These are phyloP conservation scores for Hypomyces perniciosus DNA, from an alignment of 2,329 filamentous ascomycete genomes.

Conservation along the genomic window DNA sequence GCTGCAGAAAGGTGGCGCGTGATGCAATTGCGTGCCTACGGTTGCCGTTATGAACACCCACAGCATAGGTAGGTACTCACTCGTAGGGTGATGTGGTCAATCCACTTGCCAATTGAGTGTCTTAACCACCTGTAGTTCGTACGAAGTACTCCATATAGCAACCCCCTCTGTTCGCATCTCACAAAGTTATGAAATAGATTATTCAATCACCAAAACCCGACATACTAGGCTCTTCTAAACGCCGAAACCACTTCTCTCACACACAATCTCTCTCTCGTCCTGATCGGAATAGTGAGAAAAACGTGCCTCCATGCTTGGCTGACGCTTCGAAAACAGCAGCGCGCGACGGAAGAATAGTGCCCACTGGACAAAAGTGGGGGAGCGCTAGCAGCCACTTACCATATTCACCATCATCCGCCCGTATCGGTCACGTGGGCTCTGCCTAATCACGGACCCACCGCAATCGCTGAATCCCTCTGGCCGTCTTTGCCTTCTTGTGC, in stretches of 20 bases:
- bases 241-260: too few relatives aligned
- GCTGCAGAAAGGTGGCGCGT: slow-evolving; percentile 3
- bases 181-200: too few relatives aligned
- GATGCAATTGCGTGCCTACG: slow-evolving; percentile 11
- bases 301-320: neutral
- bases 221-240: too few relatives aligned
- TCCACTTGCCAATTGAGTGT: neutral
- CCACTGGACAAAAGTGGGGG: neutral
- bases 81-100: neutral
- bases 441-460: slow-evolving; percentile 10
- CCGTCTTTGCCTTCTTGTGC: slow-evolving; percentile 14
- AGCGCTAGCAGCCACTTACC: slow-evolving; percentile 1
- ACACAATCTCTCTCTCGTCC: too few relatives aligned
- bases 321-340: neutral
- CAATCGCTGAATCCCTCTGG: slow-evolving; percentile 14
- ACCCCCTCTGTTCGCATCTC: too few relatives aligned
- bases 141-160: too few relatives aligned
- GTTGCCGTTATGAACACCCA: neutral
- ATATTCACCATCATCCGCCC: neutral
- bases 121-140: too few relatives aligned
- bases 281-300: neutral
- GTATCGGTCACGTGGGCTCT: slow-evolving; percentile 10
- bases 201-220: too few relatives aligned
- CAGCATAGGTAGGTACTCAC: neutral
- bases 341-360: neutral